Evolutionary conservation across 1,284 basidiomycete genomes (phyloP).

Genomic region (Thecaphora thlaspeos): DNA sequence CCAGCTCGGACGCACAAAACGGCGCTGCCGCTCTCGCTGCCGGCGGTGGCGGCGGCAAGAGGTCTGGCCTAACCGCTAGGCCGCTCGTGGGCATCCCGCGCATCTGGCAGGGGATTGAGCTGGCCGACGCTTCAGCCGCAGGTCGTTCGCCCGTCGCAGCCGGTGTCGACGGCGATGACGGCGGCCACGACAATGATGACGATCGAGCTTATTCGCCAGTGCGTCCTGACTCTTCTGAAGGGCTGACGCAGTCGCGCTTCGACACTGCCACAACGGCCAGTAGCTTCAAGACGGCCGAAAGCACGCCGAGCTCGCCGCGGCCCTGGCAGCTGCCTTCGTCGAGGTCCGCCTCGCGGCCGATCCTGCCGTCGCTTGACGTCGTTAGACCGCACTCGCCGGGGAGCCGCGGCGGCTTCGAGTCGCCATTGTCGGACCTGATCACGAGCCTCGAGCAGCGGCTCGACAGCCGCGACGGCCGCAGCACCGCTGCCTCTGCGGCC

Average conservation of each 20-base stretch:
- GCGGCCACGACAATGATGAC: slow-evolving; percentile 19
- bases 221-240: slow-evolving; percentile 8
- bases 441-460: slow-evolving; percentile 25
- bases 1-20: too few relatives aligned
- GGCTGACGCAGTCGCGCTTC: slow-evolving; percentile 11
- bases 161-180: slow-evolving; percentile 10
- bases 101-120: slow-evolving; percentile 35
- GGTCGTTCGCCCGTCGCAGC: too few relatives aligned
- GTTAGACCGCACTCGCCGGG: slow-evolving; percentile 27
- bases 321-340: slow-evolving; percentile 5
- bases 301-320: slow-evolving; percentile 21
- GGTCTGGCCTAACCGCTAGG: slow-evolving; percentile 7
- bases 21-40: too few relatives aligned
- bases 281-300: slow-evolving; percentile 27
- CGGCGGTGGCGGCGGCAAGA: too few relatives aligned
- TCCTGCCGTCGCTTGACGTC: slow-evolving; percentile 24
- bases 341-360: slow-evolving; percentile 17
- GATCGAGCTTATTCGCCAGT: background rate
- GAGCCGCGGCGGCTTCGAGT: slow-evolving; percentile 8
- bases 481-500: slow-evolving; percentile 13
- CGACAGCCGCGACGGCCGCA: slow-evolving; percentile 14
- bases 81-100: slow-evolving; percentile 29
- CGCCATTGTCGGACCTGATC: slow-evolving; percentile 32
- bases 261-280: slow-evolving; percentile 26
- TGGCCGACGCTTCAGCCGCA: slow-evolving; percentile 10